A percentile compares a stretch with the other conserved stretches of the same genome.
Evolutionary conservation across 306 rosid genomes (phyloP).

Genomic region (Acmispon strigosus): DNA sequence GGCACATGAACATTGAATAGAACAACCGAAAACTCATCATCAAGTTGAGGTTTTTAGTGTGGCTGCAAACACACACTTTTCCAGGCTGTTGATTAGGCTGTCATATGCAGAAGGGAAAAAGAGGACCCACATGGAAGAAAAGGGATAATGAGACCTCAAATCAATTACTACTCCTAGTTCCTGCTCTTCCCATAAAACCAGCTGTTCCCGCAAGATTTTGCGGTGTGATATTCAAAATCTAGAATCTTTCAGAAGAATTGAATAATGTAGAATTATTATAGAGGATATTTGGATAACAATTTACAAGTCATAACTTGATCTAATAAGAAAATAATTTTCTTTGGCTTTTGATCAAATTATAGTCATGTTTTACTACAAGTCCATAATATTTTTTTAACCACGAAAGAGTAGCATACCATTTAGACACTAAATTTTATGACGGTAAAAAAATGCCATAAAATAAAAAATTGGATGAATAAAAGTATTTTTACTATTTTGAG

Average conservation of each 20-base stretch:
- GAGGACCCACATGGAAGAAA: constrained; percentile 27
- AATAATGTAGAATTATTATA: neutral
- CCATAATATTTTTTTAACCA: no score
- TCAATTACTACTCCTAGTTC: neutral
- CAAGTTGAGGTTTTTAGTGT: constrained; percentile 27
- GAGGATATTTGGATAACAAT: no score
- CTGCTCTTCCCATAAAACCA: constrained; percentile 9
- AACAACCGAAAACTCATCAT: neutral
- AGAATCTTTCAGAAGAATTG: neutral
- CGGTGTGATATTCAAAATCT: constrained; percentile 1
- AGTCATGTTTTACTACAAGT: no score
- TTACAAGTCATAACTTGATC: no score
- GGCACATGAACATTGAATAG: neutral
- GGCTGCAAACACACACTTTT: constrained; percentile 16
- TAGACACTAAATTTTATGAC: no score
- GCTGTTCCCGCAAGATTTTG: constrained; percentile 16
- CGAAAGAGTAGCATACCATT: no score
- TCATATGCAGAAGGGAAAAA: constrained; percentile 12
- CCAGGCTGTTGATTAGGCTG: constrained; percentile 39
- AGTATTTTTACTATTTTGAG: no score
- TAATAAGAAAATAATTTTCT: no score
- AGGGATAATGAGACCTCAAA: constrained; percentile 22
- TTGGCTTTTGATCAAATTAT: no score
- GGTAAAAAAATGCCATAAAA: no score
- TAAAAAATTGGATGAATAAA: no score